Conservation (phyloP, 2,329 filamentous ascomycete species). For the Dryadomyces quercivorus region DNA sequence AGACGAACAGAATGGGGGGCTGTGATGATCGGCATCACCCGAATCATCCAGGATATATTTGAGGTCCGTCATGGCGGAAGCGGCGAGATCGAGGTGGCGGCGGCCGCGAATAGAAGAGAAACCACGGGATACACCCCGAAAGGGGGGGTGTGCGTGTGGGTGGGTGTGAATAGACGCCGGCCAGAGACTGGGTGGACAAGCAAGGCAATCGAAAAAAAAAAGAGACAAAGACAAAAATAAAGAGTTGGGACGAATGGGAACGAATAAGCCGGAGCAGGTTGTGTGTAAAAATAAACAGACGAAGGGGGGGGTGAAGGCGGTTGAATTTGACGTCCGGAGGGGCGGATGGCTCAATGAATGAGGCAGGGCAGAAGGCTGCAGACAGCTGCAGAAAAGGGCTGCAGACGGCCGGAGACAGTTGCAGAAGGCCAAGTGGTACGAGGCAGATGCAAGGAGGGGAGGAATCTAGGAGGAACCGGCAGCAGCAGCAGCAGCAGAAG, state of each 20-base stretch:
- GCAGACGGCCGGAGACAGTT: neutral
- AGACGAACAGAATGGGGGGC: neutral
- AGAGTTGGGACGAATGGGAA: neutral
- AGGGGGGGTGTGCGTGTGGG: too few relatives aligned
- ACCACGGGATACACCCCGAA: neutral
- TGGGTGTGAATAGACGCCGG: neutral
- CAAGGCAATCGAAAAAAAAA: neutral
- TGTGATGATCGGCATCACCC: neutral
- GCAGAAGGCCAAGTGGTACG: neutral
- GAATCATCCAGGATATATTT: constrained; percentile 2
- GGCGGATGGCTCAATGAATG: neutral
- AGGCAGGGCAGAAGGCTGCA: neutral
- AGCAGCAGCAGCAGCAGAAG: too few relatives aligned
- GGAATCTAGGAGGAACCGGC: neutral
- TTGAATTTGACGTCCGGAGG: neutral
- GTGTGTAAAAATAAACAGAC: neutral
- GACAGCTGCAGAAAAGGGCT: neutral
- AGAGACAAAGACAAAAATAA: neutral
- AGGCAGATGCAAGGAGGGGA: neutral
- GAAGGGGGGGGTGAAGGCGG: neutral
- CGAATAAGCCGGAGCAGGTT: neutral
- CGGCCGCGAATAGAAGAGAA: neutral
- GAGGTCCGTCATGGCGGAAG: neutral
- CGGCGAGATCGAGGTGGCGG: neutral
- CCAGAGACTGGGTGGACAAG: neutral